These are phyloP conservation scores for Pichia thaimueangensis DNA, from an alignment of 805 yeast genomes.

Conservation along the genomic window DNA sequence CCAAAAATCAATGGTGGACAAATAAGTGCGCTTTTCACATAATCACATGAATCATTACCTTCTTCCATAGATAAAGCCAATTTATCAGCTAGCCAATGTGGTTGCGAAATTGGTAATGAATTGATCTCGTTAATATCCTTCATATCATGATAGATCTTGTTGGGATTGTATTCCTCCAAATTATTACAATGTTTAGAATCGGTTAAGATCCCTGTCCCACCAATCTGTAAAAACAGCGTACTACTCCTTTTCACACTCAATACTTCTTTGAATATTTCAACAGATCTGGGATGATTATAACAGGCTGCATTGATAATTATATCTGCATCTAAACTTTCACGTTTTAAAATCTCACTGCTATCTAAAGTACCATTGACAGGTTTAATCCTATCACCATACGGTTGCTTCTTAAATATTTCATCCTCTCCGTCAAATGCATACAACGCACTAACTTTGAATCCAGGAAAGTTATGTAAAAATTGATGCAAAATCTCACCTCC, in stretches of 20 bases:
- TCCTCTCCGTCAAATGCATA: not conserved
- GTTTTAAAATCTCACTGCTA: not conserved
- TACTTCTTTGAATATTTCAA: not conserved
- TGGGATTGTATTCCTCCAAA: not conserved
- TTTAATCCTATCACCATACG: not conserved
- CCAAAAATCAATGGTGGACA: constrained; percentile 5
- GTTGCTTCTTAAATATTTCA: not conserved
- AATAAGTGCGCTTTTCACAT: not conserved
- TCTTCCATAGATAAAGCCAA: constrained; percentile 1
- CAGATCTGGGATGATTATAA: not conserved
- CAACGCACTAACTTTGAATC: not conserved
- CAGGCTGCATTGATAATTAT: constrained; percentile 1
- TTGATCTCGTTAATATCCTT: constrained; percentile 5
- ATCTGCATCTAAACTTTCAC: not conserved
- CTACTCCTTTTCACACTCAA: not conserved
- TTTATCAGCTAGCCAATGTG: constrained; percentile 1
- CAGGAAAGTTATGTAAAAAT: not conserved
- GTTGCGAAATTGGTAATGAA: not conserved
- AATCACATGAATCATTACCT: not conserved
- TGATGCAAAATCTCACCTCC: constrained; percentile 2
- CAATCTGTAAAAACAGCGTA: not conserved
- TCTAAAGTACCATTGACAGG: not conserved
- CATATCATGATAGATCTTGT: constrained; percentile 1
- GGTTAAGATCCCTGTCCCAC: not conserved
- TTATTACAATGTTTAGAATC: not conserved